These are phyloP conservation scores for Staphylotrichum longicolle DNA, from an alignment of 495 filamentous ascomycete genomes.

Conservation along the genomic window DNA sequence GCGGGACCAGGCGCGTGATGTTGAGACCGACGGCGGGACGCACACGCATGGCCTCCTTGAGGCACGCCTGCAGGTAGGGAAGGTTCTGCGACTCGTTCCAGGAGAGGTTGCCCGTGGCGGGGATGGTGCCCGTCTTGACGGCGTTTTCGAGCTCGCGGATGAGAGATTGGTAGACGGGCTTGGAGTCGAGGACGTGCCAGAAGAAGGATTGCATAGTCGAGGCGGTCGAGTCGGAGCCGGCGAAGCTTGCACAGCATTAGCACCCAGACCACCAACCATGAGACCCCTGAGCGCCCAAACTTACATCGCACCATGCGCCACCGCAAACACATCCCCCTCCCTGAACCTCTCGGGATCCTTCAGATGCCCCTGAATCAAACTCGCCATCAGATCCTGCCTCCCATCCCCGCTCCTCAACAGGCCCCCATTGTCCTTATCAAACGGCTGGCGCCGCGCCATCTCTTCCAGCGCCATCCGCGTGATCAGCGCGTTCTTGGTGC, in stretches of 20 bases:
- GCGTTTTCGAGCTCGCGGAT: constrained; percentile 48
- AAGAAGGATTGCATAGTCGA: constrained; percentile 57
- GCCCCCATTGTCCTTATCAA: constrained; percentile 44
- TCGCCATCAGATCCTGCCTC: constrained; percentile 50
- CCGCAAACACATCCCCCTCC: constrained; percentile 54
- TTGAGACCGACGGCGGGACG: constrained; percentile 59
- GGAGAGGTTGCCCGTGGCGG: constrained; percentile 42
- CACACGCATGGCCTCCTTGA: constrained; percentile 67
- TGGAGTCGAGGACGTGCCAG: constrained; percentile 50
- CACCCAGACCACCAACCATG: background rate
- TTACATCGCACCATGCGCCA: constrained; percentile 55
- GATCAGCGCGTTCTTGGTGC: constrained; percentile 49
- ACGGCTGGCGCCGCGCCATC: constrained; percentile 45
- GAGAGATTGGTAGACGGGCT: constrained; percentile 43
- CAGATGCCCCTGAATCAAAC: constrained; percentile 46
- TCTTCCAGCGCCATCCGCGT: constrained; percentile 51
- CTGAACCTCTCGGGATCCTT: constrained; percentile 48
- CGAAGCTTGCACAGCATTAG: constrained; percentile 40
- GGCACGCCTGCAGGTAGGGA: constrained; percentile 61
- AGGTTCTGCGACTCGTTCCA: constrained; percentile 49
- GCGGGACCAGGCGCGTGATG: constrained; percentile 51
- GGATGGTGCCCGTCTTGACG: constrained; percentile 37
- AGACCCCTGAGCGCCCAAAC: constrained; percentile 14
- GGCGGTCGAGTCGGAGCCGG: constrained; percentile 63
- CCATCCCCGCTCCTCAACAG: constrained; percentile 42